These are phyloP conservation scores for Candida coquimbonensis DNA, from an alignment of 805 yeast species.

Conservation along the genomic window DNA sequence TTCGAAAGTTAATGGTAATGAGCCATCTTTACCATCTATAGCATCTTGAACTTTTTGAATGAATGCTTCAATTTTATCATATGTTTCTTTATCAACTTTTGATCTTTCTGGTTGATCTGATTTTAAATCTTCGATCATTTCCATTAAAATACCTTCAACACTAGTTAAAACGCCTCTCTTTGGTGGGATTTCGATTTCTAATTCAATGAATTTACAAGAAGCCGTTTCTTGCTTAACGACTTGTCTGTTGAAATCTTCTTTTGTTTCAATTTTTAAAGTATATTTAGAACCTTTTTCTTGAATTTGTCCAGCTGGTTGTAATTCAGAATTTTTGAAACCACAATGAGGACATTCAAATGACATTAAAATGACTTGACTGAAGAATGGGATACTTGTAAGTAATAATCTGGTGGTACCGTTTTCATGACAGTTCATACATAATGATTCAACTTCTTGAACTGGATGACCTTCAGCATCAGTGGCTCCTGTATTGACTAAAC, in stretches of 20 bases:
- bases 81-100: conserved; percentile 63
- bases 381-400: conserved; percentile 84
- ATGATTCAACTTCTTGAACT: conserved; percentile 88
- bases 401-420: conserved; percentile 79
- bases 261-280: conserved; percentile 56
- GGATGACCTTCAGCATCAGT: conserved; percentile 84
- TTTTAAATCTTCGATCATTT: conserved; percentile 75
- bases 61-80: conserved; percentile 68
- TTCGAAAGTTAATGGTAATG: conserved; percentile 68
- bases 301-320: conserved; percentile 92
- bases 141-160: conserved; percentile 80
- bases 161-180: conserved; percentile 90
- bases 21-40: conserved; percentile 58
- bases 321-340: conserved; percentile 81
- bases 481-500: conserved; percentile 65
- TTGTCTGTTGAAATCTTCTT: conserved; percentile 79
- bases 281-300: conserved; percentile 84
- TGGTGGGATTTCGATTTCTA: conserved; percentile 93
- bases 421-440: conserved; percentile 93
- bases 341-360: conserved; percentile 96
- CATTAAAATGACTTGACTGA: conserved; percentile 87
- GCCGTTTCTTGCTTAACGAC: conserved; percentile 89
- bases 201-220: conserved; percentile 67
- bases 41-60: conserved; percentile 51
- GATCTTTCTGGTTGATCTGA: conserved; percentile 79